A percentile compares a stretch with the other conserved stretches of the same genome.
These are phyloP conservation scores for Rubus parviflorus DNA, from an alignment of 306 rosid species.

Conservation along the genomic window DNA sequence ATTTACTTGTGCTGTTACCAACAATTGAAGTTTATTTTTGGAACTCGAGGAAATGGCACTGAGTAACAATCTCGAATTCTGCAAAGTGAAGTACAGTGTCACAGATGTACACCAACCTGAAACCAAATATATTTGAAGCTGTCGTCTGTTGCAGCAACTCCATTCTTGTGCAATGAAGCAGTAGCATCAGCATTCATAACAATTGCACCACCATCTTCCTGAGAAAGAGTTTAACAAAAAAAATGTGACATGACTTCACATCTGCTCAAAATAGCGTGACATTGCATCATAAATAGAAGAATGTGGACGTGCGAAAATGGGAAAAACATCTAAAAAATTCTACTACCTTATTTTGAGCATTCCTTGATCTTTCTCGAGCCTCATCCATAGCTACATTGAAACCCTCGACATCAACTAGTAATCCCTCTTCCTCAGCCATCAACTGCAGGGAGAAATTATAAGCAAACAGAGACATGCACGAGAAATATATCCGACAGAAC, in stretches of 20 bases:
- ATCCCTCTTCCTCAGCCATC: constrained; percentile 94
- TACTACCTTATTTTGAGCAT: constrained; percentile 80
- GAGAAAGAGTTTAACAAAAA: constrained; percentile 27
- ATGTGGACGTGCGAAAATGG: constrained; percentile 20
- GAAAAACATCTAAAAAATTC: constrained; percentile 17
- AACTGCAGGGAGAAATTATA: constrained; percentile 50
- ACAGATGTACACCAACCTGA: constrained; percentile 45
- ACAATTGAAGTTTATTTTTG: background rate
- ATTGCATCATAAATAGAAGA: background rate
- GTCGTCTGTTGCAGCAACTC: constrained; percentile 76
- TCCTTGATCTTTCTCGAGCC: constrained; percentile 95
- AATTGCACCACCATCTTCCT: constrained; percentile 95
- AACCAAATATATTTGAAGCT: constrained; percentile 76
- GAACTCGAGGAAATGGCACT: background rate
- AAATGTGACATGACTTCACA: background rate
- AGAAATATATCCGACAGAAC: constrained; percentile 8
- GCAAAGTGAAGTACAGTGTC: background rate
- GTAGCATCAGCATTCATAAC: constrained; percentile 95
- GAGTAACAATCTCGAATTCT: background rate
- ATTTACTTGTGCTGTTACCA: background rate
- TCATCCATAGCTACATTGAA: constrained; percentile 79
- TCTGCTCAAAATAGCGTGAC: background rate
- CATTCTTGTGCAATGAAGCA: constrained; percentile 68
- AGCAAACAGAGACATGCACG: constrained; percentile 7
- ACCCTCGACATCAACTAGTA: constrained; percentile 75